Base-by-base conservation (phyloP, 768 basidiomycete species). In the Hygrophorus pudorinus region DNA sequence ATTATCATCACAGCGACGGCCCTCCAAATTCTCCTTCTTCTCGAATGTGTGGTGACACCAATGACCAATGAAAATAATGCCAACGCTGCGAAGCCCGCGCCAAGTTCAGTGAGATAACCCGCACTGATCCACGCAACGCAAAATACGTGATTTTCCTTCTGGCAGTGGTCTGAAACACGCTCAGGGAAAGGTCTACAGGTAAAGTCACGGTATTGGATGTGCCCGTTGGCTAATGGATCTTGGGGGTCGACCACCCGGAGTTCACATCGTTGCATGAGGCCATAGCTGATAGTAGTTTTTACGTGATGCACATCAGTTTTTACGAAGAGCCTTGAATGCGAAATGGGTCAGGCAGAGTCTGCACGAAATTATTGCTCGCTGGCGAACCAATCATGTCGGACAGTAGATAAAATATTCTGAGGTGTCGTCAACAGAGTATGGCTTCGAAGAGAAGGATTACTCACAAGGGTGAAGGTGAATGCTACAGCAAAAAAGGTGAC, bases 1-100 rank as follows among this genome's bases (percentile, higher is more conserved):
- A 76, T 59, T 10, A 84, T 65, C 8, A 88, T 59, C 12, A 74
- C 76, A 6, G 81, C 82, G 1, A 81, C 79, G 1, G 75, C 79
- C 56, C 73, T 76, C 85, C 85, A 88, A 27, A 86, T 79, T 50
- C 85, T 74, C 46, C 83, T 68, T 51, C 85, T 68, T 41, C 85
- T 68, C 12, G 83, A 83, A 53, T 77, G 77, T 0, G 85, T 85
- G 54, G 73, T 83, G 14, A 85, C 70, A 3, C 85, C 85, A 46
- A 87, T 67, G 33, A 79, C 54, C 38, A 88, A 67, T 6, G 81
- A 65, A 0, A 70, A 54, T 30, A 83, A 60, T 3, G 81, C 74
- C 20, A 78, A 62, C 38, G 65, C 70, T 6, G 73, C 79, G 57
- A 82, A 81, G 2, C 83, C 79, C 27, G 78, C 67, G 35, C 74